These are phyloP conservation scores for Leccinum disarticulatum DNA, from an alignment of 768 basidiomycete genomes.

Conservation along the genomic window DNA sequence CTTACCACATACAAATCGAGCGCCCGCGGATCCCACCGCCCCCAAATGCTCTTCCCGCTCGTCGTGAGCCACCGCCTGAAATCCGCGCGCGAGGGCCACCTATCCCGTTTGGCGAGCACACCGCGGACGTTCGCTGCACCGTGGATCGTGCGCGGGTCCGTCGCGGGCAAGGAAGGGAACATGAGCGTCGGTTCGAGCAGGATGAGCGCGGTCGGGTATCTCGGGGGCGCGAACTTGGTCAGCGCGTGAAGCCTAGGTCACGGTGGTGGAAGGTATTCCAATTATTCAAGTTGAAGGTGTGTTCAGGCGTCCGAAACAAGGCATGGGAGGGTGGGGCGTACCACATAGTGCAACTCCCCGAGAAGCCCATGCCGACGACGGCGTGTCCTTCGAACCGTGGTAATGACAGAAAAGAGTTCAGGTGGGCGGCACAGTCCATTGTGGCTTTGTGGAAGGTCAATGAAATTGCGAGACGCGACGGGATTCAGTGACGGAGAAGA, in stretches of 20 bases:
- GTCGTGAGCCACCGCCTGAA: slow-evolving; percentile 19
- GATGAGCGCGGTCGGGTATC: slow-evolving; percentile 19
- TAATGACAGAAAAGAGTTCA: slow-evolving; percentile 25
- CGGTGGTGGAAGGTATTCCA: neutral
- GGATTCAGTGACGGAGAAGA: neutral
- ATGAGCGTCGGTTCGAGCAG: slow-evolving; percentile 33
- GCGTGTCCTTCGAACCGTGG: slow-evolving; percentile 24
- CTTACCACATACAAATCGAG: slow-evolving; percentile 28
- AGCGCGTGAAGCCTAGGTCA: slow-evolving; percentile 19
- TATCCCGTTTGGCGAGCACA: slow-evolving; percentile 27
- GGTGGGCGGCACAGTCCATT: slow-evolving; percentile 24
- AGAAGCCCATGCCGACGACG: slow-evolving; percentile 29
- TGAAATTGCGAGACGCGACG: neutral
- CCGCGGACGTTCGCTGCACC: slow-evolving; percentile 33
- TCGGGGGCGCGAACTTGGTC: slow-evolving; percentile 14
- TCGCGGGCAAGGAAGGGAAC: slow-evolving; percentile 30
- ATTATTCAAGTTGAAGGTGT: neutral
- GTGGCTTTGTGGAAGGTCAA: slow-evolving; percentile 12
- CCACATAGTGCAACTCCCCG: slow-evolving; percentile 32
- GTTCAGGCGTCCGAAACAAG: neutral
- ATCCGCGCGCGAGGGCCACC: slow-evolving; percentile 25
- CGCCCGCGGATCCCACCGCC: slow-evolving; percentile 25
- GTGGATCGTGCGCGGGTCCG: slow-evolving; percentile 28
- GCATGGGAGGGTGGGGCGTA: neutral
- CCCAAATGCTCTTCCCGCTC: slow-evolving; percentile 18